Percentiles rank a stretch among this genome's conserved stretches.
These are phyloP conservation scores for Aspergillus texensis DNA, from an alignment of 2,329 filamentous ascomycete genomes.

Conservation along the genomic window DNA sequence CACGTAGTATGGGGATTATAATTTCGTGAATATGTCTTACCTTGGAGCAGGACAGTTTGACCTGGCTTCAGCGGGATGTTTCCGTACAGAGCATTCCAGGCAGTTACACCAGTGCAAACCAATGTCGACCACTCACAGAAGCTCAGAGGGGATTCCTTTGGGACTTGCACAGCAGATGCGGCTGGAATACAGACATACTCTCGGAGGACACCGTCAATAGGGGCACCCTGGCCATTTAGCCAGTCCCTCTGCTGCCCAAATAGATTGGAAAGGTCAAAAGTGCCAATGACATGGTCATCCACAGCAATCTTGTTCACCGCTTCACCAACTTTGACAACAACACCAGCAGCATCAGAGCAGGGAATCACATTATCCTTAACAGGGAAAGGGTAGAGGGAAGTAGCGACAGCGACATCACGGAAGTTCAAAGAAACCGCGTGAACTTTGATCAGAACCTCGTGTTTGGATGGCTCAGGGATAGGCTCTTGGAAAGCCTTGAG, in stretches of 20 bases:
- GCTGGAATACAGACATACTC: conserved; percentile 43
- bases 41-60: conserved; percentile 17
- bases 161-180: conserved; percentile 37
- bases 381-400: conserved; percentile 54
- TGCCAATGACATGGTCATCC: conserved; percentile 53
- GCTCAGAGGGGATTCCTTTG: conserved; percentile 26
- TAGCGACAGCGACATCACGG: conserved; percentile 42
- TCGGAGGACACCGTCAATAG: conserved; percentile 38
- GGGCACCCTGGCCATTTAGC: conserved; percentile 28
- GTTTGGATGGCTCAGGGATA: conserved; percentile 62
- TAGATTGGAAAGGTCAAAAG: conserved; percentile 14
- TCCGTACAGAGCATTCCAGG: conserved; percentile 47
- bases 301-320: conserved; percentile 54
- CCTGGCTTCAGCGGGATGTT: conserved; percentile 25
- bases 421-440: conserved; percentile 45
- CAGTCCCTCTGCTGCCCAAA: conserved; percentile 14
- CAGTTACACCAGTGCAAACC: conserved; percentile 44
- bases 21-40: conserved; percentile 21
- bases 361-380: conserved; percentile 48
- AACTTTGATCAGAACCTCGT: conserved; percentile 67
- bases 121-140: conserved; percentile 37
- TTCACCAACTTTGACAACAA: conserved; percentile 50
- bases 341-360: conserved; percentile 45
- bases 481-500: conserved; percentile 9
- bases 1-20: not conserved